Conservation (phyloP, 345 rosid species). For the Camelina hispida region DNA sequence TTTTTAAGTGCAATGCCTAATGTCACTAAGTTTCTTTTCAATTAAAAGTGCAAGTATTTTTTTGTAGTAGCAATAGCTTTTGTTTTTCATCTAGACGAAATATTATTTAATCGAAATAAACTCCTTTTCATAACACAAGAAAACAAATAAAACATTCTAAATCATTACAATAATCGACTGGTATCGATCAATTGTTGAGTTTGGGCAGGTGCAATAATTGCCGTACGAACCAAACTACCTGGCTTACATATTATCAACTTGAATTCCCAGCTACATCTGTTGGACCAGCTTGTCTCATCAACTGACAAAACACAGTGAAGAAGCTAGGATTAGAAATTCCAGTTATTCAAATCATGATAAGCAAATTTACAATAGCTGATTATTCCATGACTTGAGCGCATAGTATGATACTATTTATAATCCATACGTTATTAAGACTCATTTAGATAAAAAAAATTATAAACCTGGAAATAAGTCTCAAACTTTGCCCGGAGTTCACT, state of each 20-base stretch:
- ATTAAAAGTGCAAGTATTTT: no score
- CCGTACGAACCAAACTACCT: constrained; percentile 16
- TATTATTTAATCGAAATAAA: neutral
- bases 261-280: constrained; percentile 41
- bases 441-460: neutral
- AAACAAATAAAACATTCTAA: neutral
- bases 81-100: no score
- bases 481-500: constrained; percentile 40
- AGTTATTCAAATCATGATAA: neutral
- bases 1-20: no score
- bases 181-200: constrained; percentile 14
- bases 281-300: constrained; percentile 45
- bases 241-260: constrained; percentile 12
- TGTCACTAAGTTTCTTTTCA: no score
- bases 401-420: neutral
- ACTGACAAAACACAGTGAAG: constrained; percentile 13
- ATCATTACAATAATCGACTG: neutral
- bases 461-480: constrained; percentile 40
- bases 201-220: constrained; percentile 1
- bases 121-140: neutral
- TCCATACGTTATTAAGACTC: neutral
- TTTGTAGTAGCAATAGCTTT: no score
- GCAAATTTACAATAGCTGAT: neutral
- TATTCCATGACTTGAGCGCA: neutral
- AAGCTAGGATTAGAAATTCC: neutral